phyloP scores from a whole-genome alignment of 805 yeast species.

The Monosporozyma unispora region DNA sequence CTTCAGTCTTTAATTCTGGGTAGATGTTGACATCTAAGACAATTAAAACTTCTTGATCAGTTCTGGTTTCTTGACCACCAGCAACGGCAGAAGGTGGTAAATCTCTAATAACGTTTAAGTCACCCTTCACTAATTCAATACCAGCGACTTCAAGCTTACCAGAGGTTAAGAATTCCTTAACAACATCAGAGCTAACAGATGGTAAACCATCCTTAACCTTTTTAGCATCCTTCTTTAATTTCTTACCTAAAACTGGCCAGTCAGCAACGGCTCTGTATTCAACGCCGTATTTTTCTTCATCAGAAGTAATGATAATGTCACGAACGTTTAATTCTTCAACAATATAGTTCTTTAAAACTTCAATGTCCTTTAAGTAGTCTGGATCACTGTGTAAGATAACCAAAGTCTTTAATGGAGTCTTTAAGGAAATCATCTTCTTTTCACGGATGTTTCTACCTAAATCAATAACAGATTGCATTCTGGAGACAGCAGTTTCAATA shows the following conservation, averaged over 20 bases:
- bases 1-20: conserved; percentile 85
- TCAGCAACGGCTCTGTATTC: conserved; percentile 93
- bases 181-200: conserved; percentile 67
- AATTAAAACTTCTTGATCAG: conserved; percentile 82
- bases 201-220: conserved; percentile 93
- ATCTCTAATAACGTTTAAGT: conserved; percentile 82
- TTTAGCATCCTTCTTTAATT: conserved; percentile 87
- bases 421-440: conserved; percentile 84
- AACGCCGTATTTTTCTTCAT: conserved; percentile 86
- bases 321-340: conserved; percentile 89
- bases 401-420: conserved; percentile 86
- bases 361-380: conserved; percentile 66
- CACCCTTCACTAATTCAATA: conserved; percentile 78
- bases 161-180: conserved; percentile 57
- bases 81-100: conserved; percentile 58
- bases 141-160: conserved; percentile 85
- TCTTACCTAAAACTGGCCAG: conserved; percentile 98
- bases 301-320: conserved; percentile 76
- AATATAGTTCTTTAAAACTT: conserved; percentile 68
- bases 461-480: conserved; percentile 97
- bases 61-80: conserved; percentile 76
- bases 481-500: conserved; percentile 78
- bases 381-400: conserved; percentile 77
- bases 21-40: conserved; percentile 82
- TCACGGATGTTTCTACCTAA: conserved; percentile 95